Evolutionary conservation across 305 asterid genomes (phyloP).

Genomic region (Fraxinus greggii): DNA sequence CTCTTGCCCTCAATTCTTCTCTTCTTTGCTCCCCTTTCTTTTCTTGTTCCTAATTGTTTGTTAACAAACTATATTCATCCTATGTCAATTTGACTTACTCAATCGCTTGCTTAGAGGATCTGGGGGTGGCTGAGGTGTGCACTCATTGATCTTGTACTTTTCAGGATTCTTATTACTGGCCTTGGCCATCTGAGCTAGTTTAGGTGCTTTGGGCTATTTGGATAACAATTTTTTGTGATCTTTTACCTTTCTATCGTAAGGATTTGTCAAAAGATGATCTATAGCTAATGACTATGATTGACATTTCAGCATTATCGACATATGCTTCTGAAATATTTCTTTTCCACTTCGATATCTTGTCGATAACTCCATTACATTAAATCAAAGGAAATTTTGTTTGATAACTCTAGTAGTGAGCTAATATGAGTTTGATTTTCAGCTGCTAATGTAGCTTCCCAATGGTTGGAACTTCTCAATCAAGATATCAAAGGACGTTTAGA

Average conservation of each 20-base stretch:
- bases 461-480: conserved; percentile 57
- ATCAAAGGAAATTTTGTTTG: not conserved
- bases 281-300: not conserved
- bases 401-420: not conserved
- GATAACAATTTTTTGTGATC: not conserved
- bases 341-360: not conserved
- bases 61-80: too few relatives aligned
- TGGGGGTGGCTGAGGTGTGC: not conserved
- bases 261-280: not conserved
- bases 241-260: not conserved
- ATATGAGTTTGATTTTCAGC: conserved; percentile 32
- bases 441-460: conserved; percentile 51
- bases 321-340: not conserved
- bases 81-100: not conserved
- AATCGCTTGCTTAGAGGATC: not conserved
- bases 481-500: conserved; percentile 54
- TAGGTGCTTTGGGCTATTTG: not conserved
- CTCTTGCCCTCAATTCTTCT: too few relatives aligned
- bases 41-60: too few relatives aligned
- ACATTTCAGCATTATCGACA: not conserved
- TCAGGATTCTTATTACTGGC: not conserved
- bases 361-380: not conserved
- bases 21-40: too few relatives aligned
- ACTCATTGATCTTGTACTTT: not conserved
- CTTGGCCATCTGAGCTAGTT: not conserved